phyloP scores from a whole-genome alignment of 2,329 filamentous ascomycete species.

The Purpureocillium lavendulum region DNA sequence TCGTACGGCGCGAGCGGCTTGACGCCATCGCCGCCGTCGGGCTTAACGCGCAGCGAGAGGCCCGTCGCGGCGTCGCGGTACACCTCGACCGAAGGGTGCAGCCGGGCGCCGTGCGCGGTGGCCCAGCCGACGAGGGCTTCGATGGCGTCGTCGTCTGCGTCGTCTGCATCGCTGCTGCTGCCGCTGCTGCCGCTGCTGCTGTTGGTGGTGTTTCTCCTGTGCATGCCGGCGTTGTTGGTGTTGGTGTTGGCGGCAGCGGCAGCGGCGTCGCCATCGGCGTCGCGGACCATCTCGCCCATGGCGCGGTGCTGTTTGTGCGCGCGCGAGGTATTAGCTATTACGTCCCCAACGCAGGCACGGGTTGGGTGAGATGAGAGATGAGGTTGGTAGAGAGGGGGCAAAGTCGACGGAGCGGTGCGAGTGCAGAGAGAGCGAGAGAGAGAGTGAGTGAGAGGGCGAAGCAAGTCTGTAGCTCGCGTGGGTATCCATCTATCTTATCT shows the following conservation, averaged over 20 bases:
- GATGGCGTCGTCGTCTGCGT: slow-evolving; percentile 15
- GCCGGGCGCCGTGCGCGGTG: slow-evolving; percentile 30
- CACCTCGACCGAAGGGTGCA: slow-evolving; percentile 45
- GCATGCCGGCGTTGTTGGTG: too few relatives aligned
- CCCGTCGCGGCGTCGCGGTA: slow-evolving; percentile 41
- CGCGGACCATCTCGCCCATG: neutral
- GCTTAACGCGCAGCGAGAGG: slow-evolving; percentile 44
- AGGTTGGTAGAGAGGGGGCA: too few relatives aligned
- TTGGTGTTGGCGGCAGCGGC: too few relatives aligned
- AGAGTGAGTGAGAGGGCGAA: too few relatives aligned
- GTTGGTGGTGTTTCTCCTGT: too few relatives aligned
- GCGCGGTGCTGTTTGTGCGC: neutral
- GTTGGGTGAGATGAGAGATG: too few relatives aligned
- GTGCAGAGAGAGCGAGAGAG: too few relatives aligned
- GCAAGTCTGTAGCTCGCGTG: too few relatives aligned
- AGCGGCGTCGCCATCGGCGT: neutral
- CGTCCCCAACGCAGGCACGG: too few relatives aligned
- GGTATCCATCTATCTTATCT: too few relatives aligned
- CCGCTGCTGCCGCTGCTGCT: neutral
- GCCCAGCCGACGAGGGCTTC: slow-evolving; percentile 40
- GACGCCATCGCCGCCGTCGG: slow-evolving; percentile 15
- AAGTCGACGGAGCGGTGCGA: too few relatives aligned
- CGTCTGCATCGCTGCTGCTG: slow-evolving; percentile 10
- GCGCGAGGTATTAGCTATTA: too few relatives aligned
- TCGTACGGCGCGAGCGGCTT: slow-evolving; percentile 25